Conservation (phyloP, 2,329 filamentous ascomycete species). For the Plectosphaerella plurivora region DNA sequence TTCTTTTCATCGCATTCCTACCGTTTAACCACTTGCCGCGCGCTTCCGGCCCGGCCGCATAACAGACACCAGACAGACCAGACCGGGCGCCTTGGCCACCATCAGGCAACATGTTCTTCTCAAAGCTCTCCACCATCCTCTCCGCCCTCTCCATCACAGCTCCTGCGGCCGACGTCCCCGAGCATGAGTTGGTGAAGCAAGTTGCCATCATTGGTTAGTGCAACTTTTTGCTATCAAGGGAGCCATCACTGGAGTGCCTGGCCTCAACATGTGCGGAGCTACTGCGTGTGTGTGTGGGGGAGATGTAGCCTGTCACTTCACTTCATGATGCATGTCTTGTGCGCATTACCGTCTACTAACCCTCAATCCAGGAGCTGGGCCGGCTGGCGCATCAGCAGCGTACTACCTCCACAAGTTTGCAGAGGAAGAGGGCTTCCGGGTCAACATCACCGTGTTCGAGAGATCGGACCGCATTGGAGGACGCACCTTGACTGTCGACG, state of each 20-base stretch:
- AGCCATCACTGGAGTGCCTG: too few relatives aligned
- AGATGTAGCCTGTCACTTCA: too few relatives aligned
- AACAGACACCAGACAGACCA: neutral
- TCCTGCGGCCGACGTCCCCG: constrained; percentile 7
- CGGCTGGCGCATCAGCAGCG: constrained; percentile 81
- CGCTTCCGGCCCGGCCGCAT: neutral
- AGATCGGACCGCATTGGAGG: constrained; percentile 74
- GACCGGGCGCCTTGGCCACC: neutral
- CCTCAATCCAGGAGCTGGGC: constrained; percentile 67
- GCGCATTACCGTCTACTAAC: constrained; percentile 2
- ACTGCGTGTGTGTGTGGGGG: too few relatives aligned
- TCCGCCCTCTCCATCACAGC: constrained; percentile 13
- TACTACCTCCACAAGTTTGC: constrained; percentile 77
- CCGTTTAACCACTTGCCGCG: neutral
- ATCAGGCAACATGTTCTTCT: constrained; percentile 2
- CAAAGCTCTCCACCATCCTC: constrained; percentile 13
- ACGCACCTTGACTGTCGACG: constrained; percentile 78
- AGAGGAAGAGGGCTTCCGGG: constrained; percentile 47
- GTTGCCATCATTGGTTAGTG: constrained; percentile 22
- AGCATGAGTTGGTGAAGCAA: constrained; percentile 12
- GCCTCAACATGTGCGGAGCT: too few relatives aligned
- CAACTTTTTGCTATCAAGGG: neutral
- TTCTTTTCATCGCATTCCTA: neutral
- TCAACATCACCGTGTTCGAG: constrained; percentile 89
- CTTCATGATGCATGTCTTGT: neutral